Percentiles rank a stretch among this genome's conserved stretches.
phyloP scores from a whole-genome alignment of 306 rosid genomes.

The Phaseolus lunatus region DNA sequence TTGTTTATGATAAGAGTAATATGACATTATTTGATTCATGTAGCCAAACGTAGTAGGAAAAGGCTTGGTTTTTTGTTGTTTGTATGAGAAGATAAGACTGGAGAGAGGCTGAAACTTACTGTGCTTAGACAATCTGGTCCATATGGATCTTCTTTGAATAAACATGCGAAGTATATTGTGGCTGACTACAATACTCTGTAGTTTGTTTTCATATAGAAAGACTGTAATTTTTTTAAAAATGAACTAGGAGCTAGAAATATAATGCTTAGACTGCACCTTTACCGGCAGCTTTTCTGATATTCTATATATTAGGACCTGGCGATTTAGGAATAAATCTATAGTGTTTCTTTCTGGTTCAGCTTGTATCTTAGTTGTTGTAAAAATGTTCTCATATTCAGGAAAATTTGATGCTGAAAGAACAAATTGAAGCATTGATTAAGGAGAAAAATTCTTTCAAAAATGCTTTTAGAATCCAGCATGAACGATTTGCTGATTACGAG shows the following conservation, averaged over 20 bases:
- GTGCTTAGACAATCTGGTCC: conserved; percentile 17
- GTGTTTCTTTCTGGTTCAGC: conserved; percentile 1
- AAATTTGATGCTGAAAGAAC: conserved; percentile 80
- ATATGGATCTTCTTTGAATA: conserved; percentile 37
- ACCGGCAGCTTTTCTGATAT: neutral
- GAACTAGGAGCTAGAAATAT: neutral
- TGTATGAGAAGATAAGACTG: neutral
- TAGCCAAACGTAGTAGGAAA: neutral
- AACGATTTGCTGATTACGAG: conserved; percentile 79
- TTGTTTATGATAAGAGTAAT: neutral
- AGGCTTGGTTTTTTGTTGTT: neutral
- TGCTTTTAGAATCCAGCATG: conserved; percentile 83
- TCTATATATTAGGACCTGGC: conserved; percentile 19
- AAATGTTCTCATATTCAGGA: conserved; percentile 59
- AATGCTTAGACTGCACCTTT: conserved; percentile 13
- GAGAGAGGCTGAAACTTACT: neutral
- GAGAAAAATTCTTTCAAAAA: conserved; percentile 83
- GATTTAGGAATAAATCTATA: neutral
- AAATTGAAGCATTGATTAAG: conserved; percentile 69
- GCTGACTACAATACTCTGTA: neutral
- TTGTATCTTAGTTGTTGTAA: conserved; percentile 10
- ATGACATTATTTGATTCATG: conserved; percentile 2
- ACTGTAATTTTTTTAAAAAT: neutral
- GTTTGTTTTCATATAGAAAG: neutral
- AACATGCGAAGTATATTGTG: neutral